phyloP scores from a whole-genome alignment of 108 stramenopile species.

The Cyclotella choctawhatcheeana region DNA sequence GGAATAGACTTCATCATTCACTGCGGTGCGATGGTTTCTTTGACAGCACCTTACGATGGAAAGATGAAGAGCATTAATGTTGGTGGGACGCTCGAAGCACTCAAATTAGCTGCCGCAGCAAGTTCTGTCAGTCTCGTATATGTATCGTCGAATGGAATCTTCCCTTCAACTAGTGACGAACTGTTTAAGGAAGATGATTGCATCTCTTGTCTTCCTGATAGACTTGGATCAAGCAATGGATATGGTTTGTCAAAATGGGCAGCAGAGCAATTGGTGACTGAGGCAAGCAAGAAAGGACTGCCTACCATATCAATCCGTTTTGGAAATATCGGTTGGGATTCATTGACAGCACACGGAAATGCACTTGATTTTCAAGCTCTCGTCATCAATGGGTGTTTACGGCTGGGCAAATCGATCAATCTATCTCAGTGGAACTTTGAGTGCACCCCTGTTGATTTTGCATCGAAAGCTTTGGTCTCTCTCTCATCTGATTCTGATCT shows the following conservation, averaged over 20 bases:
- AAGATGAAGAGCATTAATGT: constrained; percentile 75
- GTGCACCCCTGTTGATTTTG: constrained; percentile 81
- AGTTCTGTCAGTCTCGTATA: constrained; percentile 67
- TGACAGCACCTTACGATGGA: constrained; percentile 68
- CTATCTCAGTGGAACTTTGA: constrained; percentile 58
- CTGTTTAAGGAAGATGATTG: constrained; percentile 40
- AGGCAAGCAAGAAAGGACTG: constrained; percentile 65
- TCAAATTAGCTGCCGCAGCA: constrained; percentile 69
- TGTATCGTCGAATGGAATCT: constrained; percentile 77
- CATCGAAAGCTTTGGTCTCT: constrained; percentile 67
- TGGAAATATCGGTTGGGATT: constrained; percentile 74
- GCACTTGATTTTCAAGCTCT: constrained; percentile 73
- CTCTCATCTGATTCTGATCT: constrained; percentile 30
- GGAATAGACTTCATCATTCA: constrained; percentile 80
- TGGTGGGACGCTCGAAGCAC: constrained; percentile 72
- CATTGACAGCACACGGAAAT: constrained; percentile 63
- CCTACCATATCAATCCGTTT: constrained; percentile 68
- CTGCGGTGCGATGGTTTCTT: constrained; percentile 77
- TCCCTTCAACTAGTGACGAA: constrained; percentile 56
- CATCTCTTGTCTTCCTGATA: constrained; percentile 42
- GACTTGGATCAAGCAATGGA: constrained; percentile 60
- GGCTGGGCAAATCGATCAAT: constrained; percentile 40
- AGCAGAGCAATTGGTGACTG: constrained; percentile 69
- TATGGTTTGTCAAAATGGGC: constrained; percentile 87
- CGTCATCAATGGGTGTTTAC: constrained; percentile 58